Base-by-base conservation (phyloP, 2,329 filamentous ascomycete genomes). In the Catunica adiposa region DNA sequence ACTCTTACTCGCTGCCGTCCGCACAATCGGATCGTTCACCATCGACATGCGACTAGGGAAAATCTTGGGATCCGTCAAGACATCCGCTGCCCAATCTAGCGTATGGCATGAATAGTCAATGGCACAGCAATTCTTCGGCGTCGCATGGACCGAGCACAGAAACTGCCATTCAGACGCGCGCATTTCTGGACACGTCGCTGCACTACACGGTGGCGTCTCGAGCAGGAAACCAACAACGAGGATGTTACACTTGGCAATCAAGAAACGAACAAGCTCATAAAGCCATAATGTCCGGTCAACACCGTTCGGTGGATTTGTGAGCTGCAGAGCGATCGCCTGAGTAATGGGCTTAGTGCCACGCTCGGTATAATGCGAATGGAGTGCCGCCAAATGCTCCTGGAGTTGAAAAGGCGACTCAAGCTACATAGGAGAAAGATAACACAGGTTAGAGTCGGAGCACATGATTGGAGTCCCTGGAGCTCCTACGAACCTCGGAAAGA, bases 21-120 rank as follows among this genome's bases (percentile, higher is more conserved):
- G 78, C 63, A 79, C 79, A 64, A 80, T 76, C 40, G 71, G 73
- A 65, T 78, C 77, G 56, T 68, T 71, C 26, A 74, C 63, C 7
- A 77, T 70, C 54, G 78, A 75, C 60, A 94, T 79, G 54, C 92
- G 80, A 62, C 87, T 94, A 0, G 92, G 90, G 66, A 98, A 98
- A 65, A 92, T 85, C 73, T 96, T 96, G 55, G 88, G 86, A 63
- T 89, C 92, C 2, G 90, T 95, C 57, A 98, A 82, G 20, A 90
- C 86, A 64, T 94, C 95, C 57, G 88, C 89, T 2, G 92, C 92
- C 88, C 90, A 97, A 71, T 98, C 92, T 46, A 98, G 82, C 0
- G 92, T 98, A 67, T 98, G 92, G 67, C 90, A 97, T 76, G 89
- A 96, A 71, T 98, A 98, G 70, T 98, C 92, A 65, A 98, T 96